Base-by-base conservation (phyloP, 345 rosid genomes). In the Hirschfeldia incana region DNA sequence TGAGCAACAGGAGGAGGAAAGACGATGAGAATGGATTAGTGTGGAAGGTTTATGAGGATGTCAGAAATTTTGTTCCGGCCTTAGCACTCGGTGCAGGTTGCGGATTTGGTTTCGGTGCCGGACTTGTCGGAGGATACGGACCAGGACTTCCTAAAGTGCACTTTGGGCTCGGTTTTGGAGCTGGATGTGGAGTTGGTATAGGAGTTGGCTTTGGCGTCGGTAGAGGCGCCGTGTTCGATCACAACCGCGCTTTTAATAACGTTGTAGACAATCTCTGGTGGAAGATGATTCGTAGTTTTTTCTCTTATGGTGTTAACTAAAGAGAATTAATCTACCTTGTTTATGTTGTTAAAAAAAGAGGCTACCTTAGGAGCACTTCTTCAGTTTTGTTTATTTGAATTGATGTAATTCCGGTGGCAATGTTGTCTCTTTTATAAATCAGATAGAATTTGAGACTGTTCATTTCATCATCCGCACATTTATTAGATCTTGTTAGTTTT, bases 61-160 rank as follows among this genome's bases (percentile, higher is more conserved):
- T 61, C 0, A 37, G 65, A 29, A 29, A 5, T 12, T 2, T 61
- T 61, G 65, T 37, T 61, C 65, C 65, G 65, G 65, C 65, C 9
- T 29, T 61, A 29, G 65, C 37, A 3, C 4, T 29, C 37, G 37
- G 65, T 4, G 65, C 65, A 1, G 65, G 65, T 29, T 61, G 65
- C 4, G 65, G 37, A 3, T 11, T 29, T 61, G 65, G 65, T 29
- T 61, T 61, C 13, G 65, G 65, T 8, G 65, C 65, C 9, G 65
- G 65, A 5, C 37, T 61, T 60, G 2, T 28, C 16, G 65, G 65
- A 26, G 63, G 63, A 59, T 59, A 26, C 32, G 63, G 63, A 27
- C 63, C 63, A 59, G 63, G 63, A 59, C 6, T 59, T 59, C 63
- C 63, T 26, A 59, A 59, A 27, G n/a, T 59, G 32, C 32, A 59